phyloP scores from a whole-genome alignment of 2,329 filamentous ascomycete genomes.

The Rugonectria rugulosa region DNA sequence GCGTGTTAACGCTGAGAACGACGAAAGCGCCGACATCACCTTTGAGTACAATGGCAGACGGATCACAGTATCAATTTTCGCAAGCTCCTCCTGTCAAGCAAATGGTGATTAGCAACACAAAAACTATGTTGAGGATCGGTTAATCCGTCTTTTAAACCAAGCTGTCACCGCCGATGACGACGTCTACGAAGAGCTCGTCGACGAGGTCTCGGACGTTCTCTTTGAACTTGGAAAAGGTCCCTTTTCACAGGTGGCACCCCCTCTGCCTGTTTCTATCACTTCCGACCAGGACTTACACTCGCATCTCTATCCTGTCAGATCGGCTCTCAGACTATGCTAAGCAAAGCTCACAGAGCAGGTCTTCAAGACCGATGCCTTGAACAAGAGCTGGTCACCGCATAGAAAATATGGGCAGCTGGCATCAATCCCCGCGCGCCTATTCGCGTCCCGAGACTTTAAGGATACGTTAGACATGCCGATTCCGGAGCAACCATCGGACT shows the following conservation, averaged over 20 bases:
- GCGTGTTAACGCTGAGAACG: neutral
- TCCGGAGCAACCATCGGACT: neutral
- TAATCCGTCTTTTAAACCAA: slow-evolving; percentile 5
- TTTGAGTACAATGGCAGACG: slow-evolving; percentile 11
- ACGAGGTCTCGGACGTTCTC: neutral
- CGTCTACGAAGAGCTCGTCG: neutral
- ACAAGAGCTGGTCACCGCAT: slow-evolving; percentile 1
- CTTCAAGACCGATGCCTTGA: neutral
- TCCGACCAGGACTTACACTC: neutral
- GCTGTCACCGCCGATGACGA: neutral
- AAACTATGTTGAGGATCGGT: neutral
- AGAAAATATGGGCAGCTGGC: neutral
- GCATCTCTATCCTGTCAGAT: neutral
- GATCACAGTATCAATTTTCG: slow-evolving; percentile 5
- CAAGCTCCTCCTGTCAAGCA: neutral
- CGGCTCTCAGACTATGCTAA: slow-evolving; percentile 1
- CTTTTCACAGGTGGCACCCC: slow-evolving; percentile 10
- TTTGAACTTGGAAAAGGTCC: neutral
- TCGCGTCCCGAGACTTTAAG: neutral
- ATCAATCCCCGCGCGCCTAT: neutral
- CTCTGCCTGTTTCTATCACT: neutral
- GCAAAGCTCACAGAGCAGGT: neutral
- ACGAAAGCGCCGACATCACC: neutral
- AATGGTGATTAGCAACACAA: neutral
- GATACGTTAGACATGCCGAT: neutral